Evolutionary conservation across 2,329 filamentous ascomycete species (phyloP).

Genomic region (Fragosphaeria purpurea): DNA sequence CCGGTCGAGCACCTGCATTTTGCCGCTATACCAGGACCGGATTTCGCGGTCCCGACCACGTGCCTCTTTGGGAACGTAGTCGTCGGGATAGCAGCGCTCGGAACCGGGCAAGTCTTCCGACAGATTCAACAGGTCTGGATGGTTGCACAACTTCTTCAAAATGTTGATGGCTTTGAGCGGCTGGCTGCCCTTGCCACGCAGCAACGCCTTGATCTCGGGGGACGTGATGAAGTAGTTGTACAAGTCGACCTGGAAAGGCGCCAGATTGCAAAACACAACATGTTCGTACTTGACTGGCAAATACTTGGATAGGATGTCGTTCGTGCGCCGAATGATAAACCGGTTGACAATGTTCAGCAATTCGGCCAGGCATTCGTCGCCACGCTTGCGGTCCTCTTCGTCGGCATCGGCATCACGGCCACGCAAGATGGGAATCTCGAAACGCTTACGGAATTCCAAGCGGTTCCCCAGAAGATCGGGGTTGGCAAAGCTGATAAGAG

Average conservation of each 20-base stretch:
- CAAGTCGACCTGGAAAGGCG: conserved; percentile 82
- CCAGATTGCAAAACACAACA: conserved; percentile 93
- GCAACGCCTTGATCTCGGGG: conserved; percentile 82
- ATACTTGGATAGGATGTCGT: conserved; percentile 97
- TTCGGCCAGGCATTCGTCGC: conserved; percentile 73
- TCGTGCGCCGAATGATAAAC: conserved; percentile 94
- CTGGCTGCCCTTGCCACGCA: conserved; percentile 89
- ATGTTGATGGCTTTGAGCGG: conserved; percentile 94
- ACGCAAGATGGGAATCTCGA: conserved; percentile 82
- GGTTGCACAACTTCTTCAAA: conserved; percentile 97
- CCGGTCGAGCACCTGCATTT: conserved; percentile 95
- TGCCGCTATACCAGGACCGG: conserved; percentile 93
- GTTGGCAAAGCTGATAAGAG: conserved; percentile 92
- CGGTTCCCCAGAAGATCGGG: conserved; percentile 83
- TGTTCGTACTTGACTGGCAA: conserved; percentile 98
- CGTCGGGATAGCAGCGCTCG: conserved; percentile 70
- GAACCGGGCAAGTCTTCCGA: conserved; percentile 77
- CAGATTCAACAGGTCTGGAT: conserved; percentile 83
- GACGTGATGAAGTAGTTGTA: conserved; percentile 98
- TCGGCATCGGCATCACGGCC: conserved; percentile 85
- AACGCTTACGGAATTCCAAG: conserved; percentile 85
- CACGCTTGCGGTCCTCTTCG: conserved; percentile 70
- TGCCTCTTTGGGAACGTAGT: conserved; percentile 79
- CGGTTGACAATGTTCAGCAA: conserved; percentile 85
- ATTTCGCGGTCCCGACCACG: conserved; percentile 85